These are phyloP conservation scores for Graphiopsis chlorocephala DNA, from an alignment of 2,329 filamentous ascomycete genomes.

Conservation along the genomic window DNA sequence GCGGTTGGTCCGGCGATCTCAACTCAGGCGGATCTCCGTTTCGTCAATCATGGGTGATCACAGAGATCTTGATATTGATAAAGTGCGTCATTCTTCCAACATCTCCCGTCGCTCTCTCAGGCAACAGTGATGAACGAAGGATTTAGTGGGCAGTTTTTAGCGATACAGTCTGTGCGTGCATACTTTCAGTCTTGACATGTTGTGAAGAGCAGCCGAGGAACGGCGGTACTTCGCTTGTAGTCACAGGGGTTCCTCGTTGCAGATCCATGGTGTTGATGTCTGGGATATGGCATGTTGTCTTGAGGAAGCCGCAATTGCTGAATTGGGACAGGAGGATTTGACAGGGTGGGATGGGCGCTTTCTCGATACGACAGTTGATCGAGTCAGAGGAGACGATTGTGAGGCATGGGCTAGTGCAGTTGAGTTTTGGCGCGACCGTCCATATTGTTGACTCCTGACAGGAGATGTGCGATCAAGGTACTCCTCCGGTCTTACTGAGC, in stretches of 20 bases:
- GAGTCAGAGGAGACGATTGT: background rate
- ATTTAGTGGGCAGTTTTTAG: background rate
- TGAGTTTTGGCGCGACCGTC: background rate
- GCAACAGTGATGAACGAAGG: background rate
- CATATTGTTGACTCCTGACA: background rate
- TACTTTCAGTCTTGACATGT: background rate
- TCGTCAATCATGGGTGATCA: background rate
- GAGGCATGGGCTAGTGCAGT: background rate
- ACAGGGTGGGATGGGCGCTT: background rate
- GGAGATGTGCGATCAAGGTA: background rate
- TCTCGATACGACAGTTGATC: background rate
- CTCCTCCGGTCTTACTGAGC: background rate
- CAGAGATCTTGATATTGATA: background rate
- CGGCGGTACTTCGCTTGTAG: slow-evolving; percentile 1
- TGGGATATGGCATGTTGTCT: background rate
- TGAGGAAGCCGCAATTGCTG: background rate
- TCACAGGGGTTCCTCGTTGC: background rate
- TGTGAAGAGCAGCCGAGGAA: background rate
- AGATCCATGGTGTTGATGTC: background rate
- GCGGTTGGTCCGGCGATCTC: background rate
- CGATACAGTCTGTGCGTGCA: background rate
- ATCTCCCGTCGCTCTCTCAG: background rate
- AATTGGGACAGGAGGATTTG: background rate
- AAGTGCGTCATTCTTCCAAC: background rate
- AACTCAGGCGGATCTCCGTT: background rate